Percentiles rank a stretch among this genome's conserved stretches.
phyloP scores from a whole-genome alignment of 495 filamentous ascomycete species.

The Podospora australis region DNA sequence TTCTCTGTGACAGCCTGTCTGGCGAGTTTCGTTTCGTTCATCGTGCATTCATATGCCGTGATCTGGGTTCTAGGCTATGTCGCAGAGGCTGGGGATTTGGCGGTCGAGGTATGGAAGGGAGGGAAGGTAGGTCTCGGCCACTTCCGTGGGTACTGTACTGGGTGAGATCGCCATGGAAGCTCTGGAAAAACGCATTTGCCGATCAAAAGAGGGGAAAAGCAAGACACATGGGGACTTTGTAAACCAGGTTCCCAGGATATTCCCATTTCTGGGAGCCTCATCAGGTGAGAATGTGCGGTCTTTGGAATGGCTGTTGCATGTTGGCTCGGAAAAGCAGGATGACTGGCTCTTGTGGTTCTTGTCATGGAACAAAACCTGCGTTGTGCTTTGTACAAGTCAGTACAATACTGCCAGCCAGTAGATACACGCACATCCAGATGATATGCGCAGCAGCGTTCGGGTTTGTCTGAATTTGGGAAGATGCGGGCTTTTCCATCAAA shows the following conservation, averaged over 20 bases:
- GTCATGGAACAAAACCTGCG: too few relatives aligned
- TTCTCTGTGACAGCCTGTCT: too few relatives aligned
- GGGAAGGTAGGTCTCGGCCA: conserved; percentile 7
- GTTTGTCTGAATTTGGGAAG: too few relatives aligned
- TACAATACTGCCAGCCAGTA: not conserved
- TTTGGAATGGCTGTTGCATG: conserved; percentile 4
- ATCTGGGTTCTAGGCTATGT: too few relatives aligned
- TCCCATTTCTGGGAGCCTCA: not conserved
- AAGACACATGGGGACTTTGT: not conserved
- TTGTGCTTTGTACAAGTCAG: not conserved
- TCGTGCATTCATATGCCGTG: too few relatives aligned
- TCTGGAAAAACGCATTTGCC: not conserved
- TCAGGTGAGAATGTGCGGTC: too few relatives aligned
- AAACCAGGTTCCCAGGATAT: not conserved
- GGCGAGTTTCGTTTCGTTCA: too few relatives aligned
- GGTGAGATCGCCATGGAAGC: not conserved
- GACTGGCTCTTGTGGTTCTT: conserved; percentile 12
- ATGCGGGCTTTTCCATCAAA: conserved; percentile 10
- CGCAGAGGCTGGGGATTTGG: too few relatives aligned
- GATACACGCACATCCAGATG: not conserved
- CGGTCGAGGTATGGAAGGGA: too few relatives aligned
- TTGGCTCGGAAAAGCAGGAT: conserved; percentile 8
- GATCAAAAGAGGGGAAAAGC: not conserved
- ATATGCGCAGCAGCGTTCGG: not conserved
- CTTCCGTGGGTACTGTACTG: conserved; percentile 2